These are phyloP conservation scores for Westerdykella sp. DNA, from an alignment of 2,329 filamentous ascomycete species.

Conservation along the genomic window DNA sequence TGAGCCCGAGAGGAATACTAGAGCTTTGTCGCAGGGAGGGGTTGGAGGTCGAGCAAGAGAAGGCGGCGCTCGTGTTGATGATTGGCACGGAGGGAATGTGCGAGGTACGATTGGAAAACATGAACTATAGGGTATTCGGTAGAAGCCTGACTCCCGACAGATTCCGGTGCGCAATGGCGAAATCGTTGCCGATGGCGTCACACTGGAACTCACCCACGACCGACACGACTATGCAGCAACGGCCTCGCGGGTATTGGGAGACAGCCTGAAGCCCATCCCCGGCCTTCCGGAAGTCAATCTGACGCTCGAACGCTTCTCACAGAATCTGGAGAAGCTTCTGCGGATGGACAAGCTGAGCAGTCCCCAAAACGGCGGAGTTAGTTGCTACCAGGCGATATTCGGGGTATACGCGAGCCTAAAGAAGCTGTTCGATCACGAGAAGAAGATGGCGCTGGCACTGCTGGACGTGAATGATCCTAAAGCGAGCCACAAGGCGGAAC, in stretches of 20 bases:
- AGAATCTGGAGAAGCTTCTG: conserved; percentile 65
- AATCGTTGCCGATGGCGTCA: conserved; percentile 49
- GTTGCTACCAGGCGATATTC: conserved; percentile 70
- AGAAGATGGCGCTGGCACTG: conserved; percentile 39
- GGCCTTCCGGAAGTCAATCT: conserved; percentile 63
- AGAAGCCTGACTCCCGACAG: conserved; percentile 2
- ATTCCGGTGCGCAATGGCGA: conserved; percentile 26
- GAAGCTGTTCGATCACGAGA: conserved; percentile 65
- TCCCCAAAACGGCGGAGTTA: conserved; percentile 51
- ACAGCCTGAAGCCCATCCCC: conserved; percentile 56
- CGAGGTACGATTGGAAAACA: conserved; percentile 11
- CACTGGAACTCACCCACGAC: conserved; percentile 57
- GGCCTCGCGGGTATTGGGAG: conserved; percentile 59
- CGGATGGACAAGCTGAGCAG: conserved; percentile 66
- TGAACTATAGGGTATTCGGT: not conserved
- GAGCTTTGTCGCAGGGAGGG: conserved; percentile 61
- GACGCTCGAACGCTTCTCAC: conserved; percentile 62
- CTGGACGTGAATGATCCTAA: conserved; percentile 34
- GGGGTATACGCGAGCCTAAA: conserved; percentile 66
- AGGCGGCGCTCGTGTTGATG: conserved; percentile 29
- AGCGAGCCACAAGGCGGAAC: conserved; percentile 45
- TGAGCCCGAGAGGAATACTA: conserved; percentile 71
- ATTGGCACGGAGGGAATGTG: conserved; percentile 31
- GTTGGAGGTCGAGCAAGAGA: conserved; percentile 44
- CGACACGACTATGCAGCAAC: conserved; percentile 45